Evolutionary conservation across 1,139 yeast species (phyloP), one percentile per base, ranked within the genome.

Genomic region (Blastobotrys aristatus): DNA sequence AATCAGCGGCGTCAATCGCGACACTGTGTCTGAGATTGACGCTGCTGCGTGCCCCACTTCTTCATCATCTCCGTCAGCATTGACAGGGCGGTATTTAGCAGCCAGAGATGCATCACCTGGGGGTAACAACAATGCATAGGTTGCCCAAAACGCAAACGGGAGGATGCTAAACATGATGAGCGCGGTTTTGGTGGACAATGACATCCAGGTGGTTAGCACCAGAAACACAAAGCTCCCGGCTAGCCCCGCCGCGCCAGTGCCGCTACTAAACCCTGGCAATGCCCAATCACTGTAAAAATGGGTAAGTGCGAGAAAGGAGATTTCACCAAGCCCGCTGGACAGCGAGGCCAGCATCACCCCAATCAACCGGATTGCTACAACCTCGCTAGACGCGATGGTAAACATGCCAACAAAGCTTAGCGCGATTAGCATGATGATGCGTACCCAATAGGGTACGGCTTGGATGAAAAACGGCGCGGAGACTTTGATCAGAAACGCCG

Each of bases 241-340:
- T 2, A 90, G 65, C 0, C 97, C 97, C 0, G 98, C 97, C 11
- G 88, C 95, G 0, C 97, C 97, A 0, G 97, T 92, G 0, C 98
- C 98, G 13, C 89, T 77, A 32, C 95, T 84, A 77, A 94, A 92
- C 0, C 95, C 97, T 43, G 85, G 81, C 41, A 92, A 71, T 2
- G 96, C 74, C 17, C 67, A 62, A 30, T 74, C 74, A 17, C 72
- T 72, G 53, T 69, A 69, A 48, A 59, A 67, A 62, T 88, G 95
- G 0, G 96, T 86, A 63, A 92, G 69, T 62, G 86, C 95, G 43
- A 92, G 67, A 56, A 90, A 92, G 0, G 96, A 85, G 16, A 86
- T 72, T 61, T 92, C 98, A 0, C 98, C 98, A 24, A 89, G 67
- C 0, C 97, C 97, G 0, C 96, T 83, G 14, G 95, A 83, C 4